Base-by-base conservation (phyloP, 129 eudicot species). In the Arctium lappa region DNA sequence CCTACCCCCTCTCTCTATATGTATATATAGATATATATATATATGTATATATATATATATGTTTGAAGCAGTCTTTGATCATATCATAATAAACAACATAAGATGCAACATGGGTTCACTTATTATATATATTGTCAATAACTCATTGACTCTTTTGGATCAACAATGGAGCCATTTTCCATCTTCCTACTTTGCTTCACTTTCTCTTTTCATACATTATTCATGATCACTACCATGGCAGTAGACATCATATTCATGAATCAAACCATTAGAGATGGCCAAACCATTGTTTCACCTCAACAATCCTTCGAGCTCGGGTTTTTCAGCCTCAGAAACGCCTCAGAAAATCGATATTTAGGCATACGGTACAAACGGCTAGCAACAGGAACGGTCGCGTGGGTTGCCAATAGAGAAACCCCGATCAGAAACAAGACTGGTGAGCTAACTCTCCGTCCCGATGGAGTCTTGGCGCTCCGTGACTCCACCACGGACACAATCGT, bases 311-410 rank as follows among this genome's bases (percentile, higher is more conserved):
- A 82, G 63, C 44, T 82, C 76, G 86, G 86, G 0, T 75, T 69
- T 69, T 66, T 69, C 29, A 78, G 56, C 56, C 44, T 69, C 8
- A 8, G 16, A 6, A 74, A 31, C 50, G 1, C 40, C 36, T 48
- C 84, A 1, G 48, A 38, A 11, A 76, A 82, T 11, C 70, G 81
- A 10, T 82, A 75, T 44, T 46, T 82, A 2, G 86, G 71, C 33
- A 82, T 82, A 8, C 69, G 86, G 86, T 82, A 75, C 76, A 82
- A 76, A n/a, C 56, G 53, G 30, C 31, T 82, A 3, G 62, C 81
- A 4, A 66, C 86, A 0, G 72, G 27, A 13, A 86, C 86, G 15
- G 53, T 82, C 1, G 84, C 13, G 2, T 81, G 84, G 84, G 79
- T 81, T 22, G 84, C 85, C 65, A 81, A 81, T 63, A 66, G 85